Evolutionary conservation across 129 eudicot genomes (phyloP).

Genomic region (Kitagawia praeruptora): DNA sequence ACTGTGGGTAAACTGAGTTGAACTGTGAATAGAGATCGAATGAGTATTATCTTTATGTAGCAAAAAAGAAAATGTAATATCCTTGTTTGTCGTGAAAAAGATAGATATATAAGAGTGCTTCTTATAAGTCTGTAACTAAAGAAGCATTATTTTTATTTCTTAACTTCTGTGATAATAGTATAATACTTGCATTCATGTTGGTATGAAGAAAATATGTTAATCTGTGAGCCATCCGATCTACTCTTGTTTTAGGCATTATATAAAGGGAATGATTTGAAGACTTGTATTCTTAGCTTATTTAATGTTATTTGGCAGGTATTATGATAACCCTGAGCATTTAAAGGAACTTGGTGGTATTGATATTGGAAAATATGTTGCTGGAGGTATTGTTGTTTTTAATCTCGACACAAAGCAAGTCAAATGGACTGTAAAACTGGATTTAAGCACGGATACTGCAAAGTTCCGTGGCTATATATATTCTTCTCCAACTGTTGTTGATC

Average conservation of each 20-base stretch:
- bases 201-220: not conserved
- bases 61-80: not conserved
- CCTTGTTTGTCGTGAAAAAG: not conserved
- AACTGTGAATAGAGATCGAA: not conserved
- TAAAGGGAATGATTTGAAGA: not conserved
- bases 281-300: not conserved
- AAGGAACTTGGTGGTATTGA: conserved; percentile 94
- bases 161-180: not conserved
- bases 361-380: conserved; percentile 92
- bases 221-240: not conserved
- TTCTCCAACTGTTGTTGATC: conserved; percentile 91
- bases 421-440: conserved; percentile 72
- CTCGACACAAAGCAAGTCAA: conserved; percentile 95
- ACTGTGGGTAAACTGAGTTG: not conserved
- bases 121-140: not conserved
- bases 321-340: conserved; percentile 87
- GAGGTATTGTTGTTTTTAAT: conserved; percentile 94
- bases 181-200: not conserved
- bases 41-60: not conserved
- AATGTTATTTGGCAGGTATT: conserved; percentile 52
- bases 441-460: conserved; percentile 69
- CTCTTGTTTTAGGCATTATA: not conserved
- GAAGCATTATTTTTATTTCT: not conserved
- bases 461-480: conserved; percentile 89
- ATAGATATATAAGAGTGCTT: not conserved